Conservation (phyloP, 1,139 yeast genomes). For the Debaryomycetaceae sp. region DNA sequence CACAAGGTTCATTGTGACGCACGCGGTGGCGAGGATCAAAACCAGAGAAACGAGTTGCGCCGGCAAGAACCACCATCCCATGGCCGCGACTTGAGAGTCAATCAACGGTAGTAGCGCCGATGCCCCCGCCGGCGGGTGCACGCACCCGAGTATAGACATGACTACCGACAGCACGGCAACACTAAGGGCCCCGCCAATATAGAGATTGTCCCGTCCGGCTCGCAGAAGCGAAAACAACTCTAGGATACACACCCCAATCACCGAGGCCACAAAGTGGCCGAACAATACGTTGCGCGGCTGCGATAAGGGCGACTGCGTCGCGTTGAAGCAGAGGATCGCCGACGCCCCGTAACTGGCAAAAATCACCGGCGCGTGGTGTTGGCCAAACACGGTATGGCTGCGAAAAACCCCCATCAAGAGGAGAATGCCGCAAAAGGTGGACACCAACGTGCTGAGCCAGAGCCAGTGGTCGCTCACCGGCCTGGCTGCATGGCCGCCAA, state of each 20-base stretch:
- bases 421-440: slow-evolving; percentile 44
- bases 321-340: slow-evolving; percentile 52
- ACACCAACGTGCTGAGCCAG: slow-evolving; percentile 38
- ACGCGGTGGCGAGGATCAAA: slow-evolving; percentile 42
- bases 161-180: slow-evolving; percentile 46
- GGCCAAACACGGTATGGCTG: slow-evolving; percentile 31
- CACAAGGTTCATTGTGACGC: slow-evolving; percentile 44
- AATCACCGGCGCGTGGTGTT: slow-evolving; percentile 39
- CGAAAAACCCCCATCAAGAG: slow-evolving; percentile 41
- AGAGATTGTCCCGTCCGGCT: slow-evolving; percentile 34
- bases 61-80: slow-evolving; percentile 66
- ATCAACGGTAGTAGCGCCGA: slow-evolving; percentile 52
- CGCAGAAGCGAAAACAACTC: slow-evolving; percentile 40
- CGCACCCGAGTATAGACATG: slow-evolving; percentile 48
- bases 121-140: slow-evolving; percentile 73
- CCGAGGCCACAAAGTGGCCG: slow-evolving; percentile 46
- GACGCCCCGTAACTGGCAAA: slow-evolving; percentile 60
- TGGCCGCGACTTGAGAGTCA: slow-evolving; percentile 31
- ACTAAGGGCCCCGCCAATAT: slow-evolving; percentile 53
- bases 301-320: slow-evolving; percentile 46
- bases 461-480: slow-evolving; percentile 29
- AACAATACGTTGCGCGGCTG: slow-evolving; percentile 53
- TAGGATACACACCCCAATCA: slow-evolving; percentile 45
- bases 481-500: slow-evolving; percentile 21
- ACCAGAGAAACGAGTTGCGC: slow-evolving; percentile 42